Evolutionary conservation across 2,329 filamentous ascomycete genomes (phyloP).

Genomic region (Mycosphaerella sp.): DNA sequence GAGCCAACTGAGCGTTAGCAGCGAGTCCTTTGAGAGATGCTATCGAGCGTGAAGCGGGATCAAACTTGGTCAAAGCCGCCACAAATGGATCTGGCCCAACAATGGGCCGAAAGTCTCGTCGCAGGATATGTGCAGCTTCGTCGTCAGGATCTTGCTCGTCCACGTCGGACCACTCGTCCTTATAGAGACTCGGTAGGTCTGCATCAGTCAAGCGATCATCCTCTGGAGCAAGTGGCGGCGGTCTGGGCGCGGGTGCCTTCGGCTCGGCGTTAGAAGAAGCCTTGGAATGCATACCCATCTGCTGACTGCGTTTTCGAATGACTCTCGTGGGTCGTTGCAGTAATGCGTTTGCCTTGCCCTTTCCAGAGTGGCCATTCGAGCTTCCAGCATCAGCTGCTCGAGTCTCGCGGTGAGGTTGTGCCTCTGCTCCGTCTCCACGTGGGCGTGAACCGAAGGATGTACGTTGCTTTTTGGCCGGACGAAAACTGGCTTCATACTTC

Average conservation of each 20-base stretch:
- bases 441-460: constrained; percentile 5
- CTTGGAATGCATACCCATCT: constrained; percentile 13
- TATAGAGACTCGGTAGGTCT: constrained; percentile 29
- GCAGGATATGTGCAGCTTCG: constrained; percentile 39
- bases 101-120: constrained; percentile 39
- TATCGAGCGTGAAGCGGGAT: constrained; percentile 40
- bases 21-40: constrained; percentile 53
- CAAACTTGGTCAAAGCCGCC: constrained; percentile 39
- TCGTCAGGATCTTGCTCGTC: constrained; percentile 27
- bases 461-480: constrained; percentile 12
- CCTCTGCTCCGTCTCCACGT: constrained; percentile 19
- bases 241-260: constrained; percentile 31
- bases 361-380: background rate
- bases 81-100: constrained; percentile 40
- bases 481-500: constrained; percentile 4
- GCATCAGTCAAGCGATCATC: constrained; percentile 31
- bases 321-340: constrained; percentile 10
- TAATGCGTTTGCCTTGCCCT: constrained; percentile 3
- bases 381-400: constrained; percentile 11
- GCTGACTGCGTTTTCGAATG: constrained; percentile 13
- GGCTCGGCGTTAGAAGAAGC: constrained; percentile 19
- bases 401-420: constrained; percentile 24
- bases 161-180: constrained; percentile 20
- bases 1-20: constrained; percentile 47
- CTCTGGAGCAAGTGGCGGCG: constrained; percentile 28